Evolutionary conservation across 495 filamentous ascomycete species (phyloP), one percentile per base, ranked within the genome.

Genomic region (Sordaria brevicollis): DNA sequence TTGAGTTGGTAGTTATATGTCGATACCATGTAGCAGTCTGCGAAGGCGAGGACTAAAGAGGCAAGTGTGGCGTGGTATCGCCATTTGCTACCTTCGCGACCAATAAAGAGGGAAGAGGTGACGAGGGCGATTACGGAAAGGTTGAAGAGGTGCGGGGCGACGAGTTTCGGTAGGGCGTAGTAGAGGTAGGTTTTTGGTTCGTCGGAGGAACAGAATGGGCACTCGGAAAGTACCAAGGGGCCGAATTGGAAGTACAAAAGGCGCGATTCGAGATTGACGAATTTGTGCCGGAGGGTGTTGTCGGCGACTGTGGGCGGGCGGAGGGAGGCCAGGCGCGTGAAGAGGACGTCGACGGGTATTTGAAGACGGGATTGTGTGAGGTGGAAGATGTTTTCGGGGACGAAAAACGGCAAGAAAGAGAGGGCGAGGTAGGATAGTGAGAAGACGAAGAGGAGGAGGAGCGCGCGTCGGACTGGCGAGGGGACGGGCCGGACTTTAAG

Each of bases 221-320:
- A 99, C 38, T 85, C 80, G 19, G 87, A 82, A 2, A 99, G 72
- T 4, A 87, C 84, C 25, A 88, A 83, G 0, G 93, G 91, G 21
- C 95, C 95, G 81, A 86, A 93, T 36, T 89, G 88, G 43, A 96
- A 84, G 80, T 97, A 98, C 6, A 95, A 83, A 25, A 93, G 88
- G 49, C 93, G 85, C 6, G 88, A 88, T 65, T 91, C 90, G 67
- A 90, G 79, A 36, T 87, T 90, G 69, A 79, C 86, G 74, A 97
- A 86, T 70, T 89, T 91, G 8, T 82, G 76, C 68, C 86, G 87
- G 7, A 97, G 86, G 19, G 84, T 79, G 35, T 81, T 78, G 81
- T 97, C 93, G 31, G 76, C 69, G 1, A 83, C 71, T 0, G 89
- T 92, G 19, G 93, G 84, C 0, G 88, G 83, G 1, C 93, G 90